Evolutionary conservation across 2,329 filamentous ascomycete genomes (phyloP).

Genomic region (Colletotrichum salicis): DNA sequence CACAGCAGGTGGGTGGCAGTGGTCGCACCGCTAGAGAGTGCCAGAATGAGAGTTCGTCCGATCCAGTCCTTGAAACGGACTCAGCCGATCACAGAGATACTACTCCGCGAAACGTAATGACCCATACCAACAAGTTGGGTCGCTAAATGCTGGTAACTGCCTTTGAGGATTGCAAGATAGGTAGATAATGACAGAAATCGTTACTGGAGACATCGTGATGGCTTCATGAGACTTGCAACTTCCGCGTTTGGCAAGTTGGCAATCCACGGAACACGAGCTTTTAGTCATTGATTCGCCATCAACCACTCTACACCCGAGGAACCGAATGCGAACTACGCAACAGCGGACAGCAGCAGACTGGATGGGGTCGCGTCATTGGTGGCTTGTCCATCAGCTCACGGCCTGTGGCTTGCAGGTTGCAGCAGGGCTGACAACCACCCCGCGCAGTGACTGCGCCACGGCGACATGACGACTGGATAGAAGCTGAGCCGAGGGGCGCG

Average conservation of each 20-base stretch:
- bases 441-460: constrained; percentile 32
- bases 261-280: not conserved
- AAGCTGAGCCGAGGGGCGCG: not conserved
- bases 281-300: not conserved
- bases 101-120: not conserved
- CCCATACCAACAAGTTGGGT: not conserved
- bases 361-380: constrained; percentile 21
- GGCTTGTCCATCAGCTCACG: constrained; percentile 17
- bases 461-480: not conserved
- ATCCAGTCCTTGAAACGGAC: not conserved
- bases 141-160: no score
- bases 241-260: not conserved
- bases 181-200: no score
- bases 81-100: not conserved
- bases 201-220: not conserved
- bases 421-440: constrained; percentile 9
- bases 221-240: not conserved
- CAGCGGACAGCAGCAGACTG: not conserved
- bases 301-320: not conserved
- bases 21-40: not conserved
- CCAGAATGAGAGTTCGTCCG: constrained; percentile 17
- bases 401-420: constrained; percentile 19
- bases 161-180: not conserved
- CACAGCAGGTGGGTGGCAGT: not conserved
- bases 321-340: constrained; percentile 20